Percentiles rank a stretch among this genome's conserved stretches.
Conservation (phyloP, 192 early-diverging fungal genomes). For the Dissophora ornata region DNA sequence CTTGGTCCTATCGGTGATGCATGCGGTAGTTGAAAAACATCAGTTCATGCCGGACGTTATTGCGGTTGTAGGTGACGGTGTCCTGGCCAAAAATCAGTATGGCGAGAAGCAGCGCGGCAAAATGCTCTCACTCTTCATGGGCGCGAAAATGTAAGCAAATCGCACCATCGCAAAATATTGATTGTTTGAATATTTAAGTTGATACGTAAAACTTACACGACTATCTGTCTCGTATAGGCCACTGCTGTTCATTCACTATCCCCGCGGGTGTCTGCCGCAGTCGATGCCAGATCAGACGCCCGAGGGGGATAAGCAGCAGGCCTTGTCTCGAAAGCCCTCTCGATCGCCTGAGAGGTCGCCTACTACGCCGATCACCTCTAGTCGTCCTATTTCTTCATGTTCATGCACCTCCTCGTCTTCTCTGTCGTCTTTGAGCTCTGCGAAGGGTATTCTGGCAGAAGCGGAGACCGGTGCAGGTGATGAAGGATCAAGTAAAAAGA, state of each 20-base stretch:
- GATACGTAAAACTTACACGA: no score
- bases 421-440: no score
- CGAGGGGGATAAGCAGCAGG: background rate
- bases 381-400: background rate
- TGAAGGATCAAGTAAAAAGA: no score
- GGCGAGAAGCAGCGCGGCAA: constrained; percentile 70
- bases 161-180: no score
- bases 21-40: constrained; percentile 75
- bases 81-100: constrained; percentile 67
- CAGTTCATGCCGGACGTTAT: constrained; percentile 76
- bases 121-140: constrained; percentile 41
- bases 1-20: constrained; percentile 67
- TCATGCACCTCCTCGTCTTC: background rate
- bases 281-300: constrained; percentile 23
- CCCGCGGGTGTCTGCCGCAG: constrained; percentile 15
- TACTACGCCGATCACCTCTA: no score
- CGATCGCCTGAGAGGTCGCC: background rate
- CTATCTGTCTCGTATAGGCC: constrained; percentile 12
- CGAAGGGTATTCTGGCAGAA: no score
- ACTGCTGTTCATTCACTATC: constrained; percentile 34
- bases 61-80: constrained; percentile 63
- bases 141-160: constrained; percentile 33
- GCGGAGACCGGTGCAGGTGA: no score
- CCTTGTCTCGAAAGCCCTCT: background rate
- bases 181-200: no score